phyloP scores from a whole-genome alignment of 2,329 filamentous ascomycete genomes.

The Elsinoe fawcettii region DNA sequence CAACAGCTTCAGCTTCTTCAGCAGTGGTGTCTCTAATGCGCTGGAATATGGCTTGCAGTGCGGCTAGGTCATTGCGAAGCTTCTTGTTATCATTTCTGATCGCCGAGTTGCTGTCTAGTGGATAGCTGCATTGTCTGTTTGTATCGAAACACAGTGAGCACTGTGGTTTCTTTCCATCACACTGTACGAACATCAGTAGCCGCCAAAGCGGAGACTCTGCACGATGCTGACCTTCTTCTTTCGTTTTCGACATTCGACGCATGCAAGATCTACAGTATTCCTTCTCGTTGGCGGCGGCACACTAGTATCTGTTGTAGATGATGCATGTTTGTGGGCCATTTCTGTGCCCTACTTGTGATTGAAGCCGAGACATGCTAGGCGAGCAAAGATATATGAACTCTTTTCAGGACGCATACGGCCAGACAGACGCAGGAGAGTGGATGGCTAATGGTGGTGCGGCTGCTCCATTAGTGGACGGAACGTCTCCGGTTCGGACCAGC shows the following conservation, averaged over 20 bases:
- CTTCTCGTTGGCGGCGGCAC: not conserved
- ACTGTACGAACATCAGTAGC: not conserved
- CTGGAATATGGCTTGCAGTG: not conserved
- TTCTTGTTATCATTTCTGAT: not conserved
- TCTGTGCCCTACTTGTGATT: too few species aligned
- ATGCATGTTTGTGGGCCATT: too few species aligned
- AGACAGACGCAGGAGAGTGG: too few species aligned
- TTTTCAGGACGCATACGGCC: too few species aligned
- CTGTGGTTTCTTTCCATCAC: not conserved
- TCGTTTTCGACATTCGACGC: not conserved
- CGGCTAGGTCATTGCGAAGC: not conserved
- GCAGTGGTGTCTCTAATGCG: not conserved
- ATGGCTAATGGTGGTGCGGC: too few species aligned
- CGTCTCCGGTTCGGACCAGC: too few species aligned
- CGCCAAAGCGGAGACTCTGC: not conserved
- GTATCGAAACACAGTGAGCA: not conserved
- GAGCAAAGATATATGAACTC: too few species aligned
- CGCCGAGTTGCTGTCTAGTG: not conserved
- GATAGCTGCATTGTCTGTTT: not conserved
- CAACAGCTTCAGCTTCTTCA: not conserved
- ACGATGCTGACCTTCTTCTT: constrained; percentile 1
- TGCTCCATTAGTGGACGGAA: too few species aligned
- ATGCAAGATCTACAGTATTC: not conserved
- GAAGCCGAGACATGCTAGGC: too few species aligned
- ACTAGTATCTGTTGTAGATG: too few species aligned